Conservation (phyloP, 176 grass and related monocot species). For the Urochloa ruziziensis region DNA sequence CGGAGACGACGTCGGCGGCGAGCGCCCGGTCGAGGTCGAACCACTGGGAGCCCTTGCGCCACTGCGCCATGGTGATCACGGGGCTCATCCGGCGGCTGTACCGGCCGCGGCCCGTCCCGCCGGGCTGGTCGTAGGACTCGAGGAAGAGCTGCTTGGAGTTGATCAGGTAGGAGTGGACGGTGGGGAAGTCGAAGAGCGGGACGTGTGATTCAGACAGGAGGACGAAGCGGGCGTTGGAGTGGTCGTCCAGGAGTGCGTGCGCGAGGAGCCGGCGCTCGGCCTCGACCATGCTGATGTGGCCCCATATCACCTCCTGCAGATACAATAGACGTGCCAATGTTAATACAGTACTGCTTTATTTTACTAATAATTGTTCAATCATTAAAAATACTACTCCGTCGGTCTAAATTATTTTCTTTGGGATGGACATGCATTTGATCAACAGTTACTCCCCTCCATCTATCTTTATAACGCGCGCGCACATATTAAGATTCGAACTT, state of each 20-base stretch:
- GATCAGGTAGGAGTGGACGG: constrained; percentile 52
- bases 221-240: constrained; percentile 57
- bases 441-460: too few relatives aligned
- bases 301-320: constrained; percentile 66
- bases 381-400: too few relatives aligned
- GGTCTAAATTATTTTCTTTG: too few relatives aligned
- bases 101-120: constrained; percentile 42
- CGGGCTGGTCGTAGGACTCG: constrained; percentile 52
- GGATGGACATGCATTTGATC: too few relatives aligned
- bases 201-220: constrained; percentile 62
- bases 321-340: background rate
- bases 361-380: too few relatives aligned
- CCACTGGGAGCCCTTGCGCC: constrained; percentile 82
- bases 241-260: constrained; percentile 64
- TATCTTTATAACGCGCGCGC: too few relatives aligned
- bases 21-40: constrained; percentile 60
- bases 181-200: constrained; percentile 60
- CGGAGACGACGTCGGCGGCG: constrained; percentile 38
- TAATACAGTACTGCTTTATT: too few relatives aligned
- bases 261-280: constrained; percentile 64
- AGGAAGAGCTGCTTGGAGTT: constrained; percentile 51
- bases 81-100: constrained; percentile 53
- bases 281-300: constrained; percentile 64
- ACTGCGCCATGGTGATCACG: constrained; percentile 21
- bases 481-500: too few relatives aligned